Percentiles rank a stretch among this genome's conserved stretches.
Evolutionary conservation across 2,329 filamentous ascomycete species (phyloP).

Genomic region (Scorias spongiosa): DNA sequence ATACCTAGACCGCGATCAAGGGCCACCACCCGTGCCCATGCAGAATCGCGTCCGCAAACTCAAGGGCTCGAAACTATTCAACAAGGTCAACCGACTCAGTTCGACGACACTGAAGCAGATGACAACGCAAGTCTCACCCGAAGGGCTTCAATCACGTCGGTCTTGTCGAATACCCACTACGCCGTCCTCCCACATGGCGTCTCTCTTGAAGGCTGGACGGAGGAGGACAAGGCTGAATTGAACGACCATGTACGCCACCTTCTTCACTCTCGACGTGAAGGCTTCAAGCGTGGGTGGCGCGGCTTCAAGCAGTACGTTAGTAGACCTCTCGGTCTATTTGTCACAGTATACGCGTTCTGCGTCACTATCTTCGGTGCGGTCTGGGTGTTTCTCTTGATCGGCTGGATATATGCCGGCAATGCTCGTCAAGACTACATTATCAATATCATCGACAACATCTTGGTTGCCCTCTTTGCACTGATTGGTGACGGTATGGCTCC

Average conservation of each 20-base stretch:
- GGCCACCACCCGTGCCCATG: neutral
- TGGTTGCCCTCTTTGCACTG: constrained; percentile 48
- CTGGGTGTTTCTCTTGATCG: constrained; percentile 82
- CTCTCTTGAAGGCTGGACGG: constrained; percentile 57
- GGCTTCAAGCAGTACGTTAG: constrained; percentile 69
- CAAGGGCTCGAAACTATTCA: neutral
- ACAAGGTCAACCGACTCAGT: neutral
- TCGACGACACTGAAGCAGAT: neutral
- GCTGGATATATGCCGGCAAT: constrained; percentile 70
- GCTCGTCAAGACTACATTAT: constrained; percentile 47
- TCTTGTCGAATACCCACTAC: constrained; percentile 55
- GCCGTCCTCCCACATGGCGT: constrained; percentile 65
- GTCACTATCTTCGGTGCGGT: constrained; percentile 75
- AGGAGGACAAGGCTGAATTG: constrained; percentile 57
- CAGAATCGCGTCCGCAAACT: neutral
- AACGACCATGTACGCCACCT: constrained; percentile 82
- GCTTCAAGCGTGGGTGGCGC: constrained; percentile 63
- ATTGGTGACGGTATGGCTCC: constrained; percentile 49
- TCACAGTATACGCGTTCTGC: constrained; percentile 67
- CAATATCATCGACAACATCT: constrained; percentile 40
- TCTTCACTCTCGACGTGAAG: constrained; percentile 65
- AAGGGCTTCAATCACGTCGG: constrained; percentile 46
- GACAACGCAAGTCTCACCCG: constrained; percentile 2
- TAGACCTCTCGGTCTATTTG: constrained; percentile 61
- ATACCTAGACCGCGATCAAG: neutral